Evolutionary conservation across 805 yeast genomes (phyloP), one percentile per base, ranked within the genome.

Genomic region (Spathaspora girioi): DNA sequence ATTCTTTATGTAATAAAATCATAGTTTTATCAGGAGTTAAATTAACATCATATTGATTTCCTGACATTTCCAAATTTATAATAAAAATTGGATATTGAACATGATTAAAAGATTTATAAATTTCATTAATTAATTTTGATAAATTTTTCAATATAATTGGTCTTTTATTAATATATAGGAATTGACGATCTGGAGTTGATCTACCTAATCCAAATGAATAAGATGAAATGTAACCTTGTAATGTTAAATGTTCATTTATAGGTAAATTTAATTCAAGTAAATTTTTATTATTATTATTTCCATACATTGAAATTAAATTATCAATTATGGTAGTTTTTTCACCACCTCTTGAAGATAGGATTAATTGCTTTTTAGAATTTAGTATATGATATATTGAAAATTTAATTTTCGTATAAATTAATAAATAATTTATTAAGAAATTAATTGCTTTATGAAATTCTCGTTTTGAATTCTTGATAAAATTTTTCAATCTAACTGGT

Each of bases 21-120:
- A 83, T 80, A 48, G 93, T 74, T 63, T 94, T 94, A 64, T 94
- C 97, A 0, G 99, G 98, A 0, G 97, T 85, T 1, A 94, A 87
- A 66, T 94, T 94, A 17, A 94, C 76, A 67, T 94, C 99, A n/a
- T 86, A 54, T 38, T 73, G 70, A 23, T 62, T 59, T 0, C 87
- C 74, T 41, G 79, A 76, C 5, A 89, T 62, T 12, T 61, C 59
- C 18, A 94, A 57, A 64, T 94, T 76, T 2, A 89, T 58, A 2
- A 90, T 73, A 46, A 87, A 73, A 10, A 82, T 80, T 0, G 98
- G 98, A 48, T 64, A 77, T 60, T 91, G 97, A 3, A 83, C 72
- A 58, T 81, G 78, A 57, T 91, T 92, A 65, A 79, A 89, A 38
- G 76, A 73, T 55, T 81, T 83, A 69, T 89, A 94, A 1, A 81